A percentile compares a stretch with the other conserved stretches of the same genome.
These are phyloP conservation scores for Sporothrix inflata DNA, from an alignment of 2,329 filamentous ascomycete genomes.

Conservation along the genomic window DNA sequence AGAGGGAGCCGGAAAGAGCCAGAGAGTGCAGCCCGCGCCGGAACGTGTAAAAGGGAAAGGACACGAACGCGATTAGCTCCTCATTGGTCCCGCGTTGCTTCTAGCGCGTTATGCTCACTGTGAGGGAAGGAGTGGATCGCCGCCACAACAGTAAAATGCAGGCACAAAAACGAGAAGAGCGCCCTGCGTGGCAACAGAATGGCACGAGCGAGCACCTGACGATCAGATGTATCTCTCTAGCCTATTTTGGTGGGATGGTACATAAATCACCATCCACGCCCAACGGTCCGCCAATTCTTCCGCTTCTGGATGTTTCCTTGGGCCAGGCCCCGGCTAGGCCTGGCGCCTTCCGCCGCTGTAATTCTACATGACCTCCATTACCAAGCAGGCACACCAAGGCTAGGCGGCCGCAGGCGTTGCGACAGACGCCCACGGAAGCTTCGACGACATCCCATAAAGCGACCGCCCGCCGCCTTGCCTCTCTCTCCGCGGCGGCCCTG, in stretches of 20 bases:
- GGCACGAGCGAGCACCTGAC: not conserved
- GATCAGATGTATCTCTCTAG: too few relatives aligned
- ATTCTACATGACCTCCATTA: constrained; percentile 30
- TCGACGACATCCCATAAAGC: constrained; percentile 27
- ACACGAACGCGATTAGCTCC: constrained; percentile 51
- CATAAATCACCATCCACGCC: too few relatives aligned
- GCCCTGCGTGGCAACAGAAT: not conserved
- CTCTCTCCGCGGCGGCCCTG: not conserved
- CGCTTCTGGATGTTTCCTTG: constrained; percentile 28
- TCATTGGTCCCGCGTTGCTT: constrained; percentile 40
- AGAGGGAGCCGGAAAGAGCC: not conserved
- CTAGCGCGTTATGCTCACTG: constrained; percentile 19
- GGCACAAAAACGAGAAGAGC: too few relatives aligned
- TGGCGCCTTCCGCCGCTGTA: not conserved
- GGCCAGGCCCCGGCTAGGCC: not conserved
- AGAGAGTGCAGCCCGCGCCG: constrained; percentile 8
- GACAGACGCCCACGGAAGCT: constrained; percentile 21
- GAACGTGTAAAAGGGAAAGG: constrained; percentile 38
- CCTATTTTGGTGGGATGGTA: not conserved
- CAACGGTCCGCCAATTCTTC: constrained; percentile 3
- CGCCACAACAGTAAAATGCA: not conserved
- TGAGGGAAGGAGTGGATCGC: not conserved
- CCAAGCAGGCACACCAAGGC: constrained; percentile 29
- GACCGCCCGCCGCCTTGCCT: not conserved
- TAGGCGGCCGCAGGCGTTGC: not conserved